These are phyloP conservation scores for Leccinum broughii DNA, from an alignment of 768 basidiomycete genomes.

Conservation along the genomic window DNA sequence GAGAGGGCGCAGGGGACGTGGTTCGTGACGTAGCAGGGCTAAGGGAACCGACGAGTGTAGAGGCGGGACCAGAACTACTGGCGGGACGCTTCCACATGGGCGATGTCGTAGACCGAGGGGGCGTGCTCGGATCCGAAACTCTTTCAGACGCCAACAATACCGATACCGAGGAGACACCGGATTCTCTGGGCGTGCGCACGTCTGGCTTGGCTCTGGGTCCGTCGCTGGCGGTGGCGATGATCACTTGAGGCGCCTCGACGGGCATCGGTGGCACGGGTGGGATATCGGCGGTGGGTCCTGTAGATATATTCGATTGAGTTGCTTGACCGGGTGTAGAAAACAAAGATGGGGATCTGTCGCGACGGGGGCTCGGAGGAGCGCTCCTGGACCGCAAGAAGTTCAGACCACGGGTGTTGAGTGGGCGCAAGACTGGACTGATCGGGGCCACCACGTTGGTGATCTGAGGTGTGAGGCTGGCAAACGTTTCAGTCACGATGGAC, in stretches of 20 bases:
- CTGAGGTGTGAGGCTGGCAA: slow-evolving; percentile 7
- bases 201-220: slow-evolving; percentile 6
- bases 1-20: slow-evolving; percentile 52
- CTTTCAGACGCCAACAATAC: not conserved
- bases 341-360: slow-evolving; percentile 8
- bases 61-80: slow-evolving; percentile 15
- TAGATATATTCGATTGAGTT: not conserved
- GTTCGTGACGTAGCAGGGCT: slow-evolving; percentile 32
- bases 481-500: slow-evolving; percentile 26
- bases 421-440: slow-evolving; percentile 35
- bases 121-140: not conserved
- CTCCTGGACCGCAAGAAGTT: slow-evolving; percentile 56
- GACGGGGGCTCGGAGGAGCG: slow-evolving; percentile 55
- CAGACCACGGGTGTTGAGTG: slow-evolving; percentile 47
- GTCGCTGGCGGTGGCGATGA: not conserved
- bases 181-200: not conserved
- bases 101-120: not conserved
- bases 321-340: slow-evolving; percentile 7
- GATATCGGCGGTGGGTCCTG: not conserved
- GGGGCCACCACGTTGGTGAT: slow-evolving; percentile 12
- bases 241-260: not conserved
- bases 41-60: slow-evolving; percentile 15
- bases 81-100: slow-evolving; percentile 16
- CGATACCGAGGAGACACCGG: not conserved
- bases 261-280: not conserved